A percentile compares a stretch with the other conserved stretches of the same genome.
These are phyloP conservation scores for Metschnikowia borealis DNA, from an alignment of 805 yeast genomes.

Conservation along the genomic window DNA sequence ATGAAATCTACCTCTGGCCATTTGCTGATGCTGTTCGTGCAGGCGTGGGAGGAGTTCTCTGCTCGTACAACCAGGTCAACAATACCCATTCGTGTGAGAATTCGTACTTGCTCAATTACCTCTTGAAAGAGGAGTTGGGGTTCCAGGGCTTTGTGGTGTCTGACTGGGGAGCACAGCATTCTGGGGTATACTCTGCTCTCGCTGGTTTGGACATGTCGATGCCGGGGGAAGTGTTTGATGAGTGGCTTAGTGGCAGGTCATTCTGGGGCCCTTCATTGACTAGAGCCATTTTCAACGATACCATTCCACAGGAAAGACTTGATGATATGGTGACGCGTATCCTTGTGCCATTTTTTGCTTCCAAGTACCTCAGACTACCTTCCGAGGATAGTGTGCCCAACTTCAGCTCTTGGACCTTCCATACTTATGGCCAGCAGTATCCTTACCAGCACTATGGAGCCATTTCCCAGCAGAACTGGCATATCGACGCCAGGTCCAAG, in stretches of 20 bases:
- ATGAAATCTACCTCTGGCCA: constrained; percentile 62
- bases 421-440: constrained; percentile 50
- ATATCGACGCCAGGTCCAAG: constrained; percentile 48
- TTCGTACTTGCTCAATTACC: constrained; percentile 48
- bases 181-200: constrained; percentile 52
- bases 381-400: constrained; percentile 45
- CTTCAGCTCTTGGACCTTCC: constrained; percentile 56
- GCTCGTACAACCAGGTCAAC: constrained; percentile 55
- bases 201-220: constrained; percentile 64
- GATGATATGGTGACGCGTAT: constrained; percentile 63
- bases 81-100: constrained; percentile 59
- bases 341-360: constrained; percentile 51
- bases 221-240: constrained; percentile 57
- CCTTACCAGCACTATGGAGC: constrained; percentile 55
- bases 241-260: constrained; percentile 50
- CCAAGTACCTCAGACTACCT: constrained; percentile 35
- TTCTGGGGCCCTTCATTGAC: constrained; percentile 58
- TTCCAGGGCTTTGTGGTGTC: constrained; percentile 66
- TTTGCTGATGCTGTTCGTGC: constrained; percentile 60
- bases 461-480: constrained; percentile 50
- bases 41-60: constrained; percentile 60
- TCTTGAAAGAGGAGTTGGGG: constrained; percentile 58
- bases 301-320: constrained; percentile 49
- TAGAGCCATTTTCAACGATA: constrained; percentile 50
- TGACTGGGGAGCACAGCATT: constrained; percentile 64